A percentile compares a stretch with the other conserved stretches of the same genome.
Evolutionary conservation across 163 green algal species (phyloP).

Genomic region (Scenedesmus sp.): DNA sequence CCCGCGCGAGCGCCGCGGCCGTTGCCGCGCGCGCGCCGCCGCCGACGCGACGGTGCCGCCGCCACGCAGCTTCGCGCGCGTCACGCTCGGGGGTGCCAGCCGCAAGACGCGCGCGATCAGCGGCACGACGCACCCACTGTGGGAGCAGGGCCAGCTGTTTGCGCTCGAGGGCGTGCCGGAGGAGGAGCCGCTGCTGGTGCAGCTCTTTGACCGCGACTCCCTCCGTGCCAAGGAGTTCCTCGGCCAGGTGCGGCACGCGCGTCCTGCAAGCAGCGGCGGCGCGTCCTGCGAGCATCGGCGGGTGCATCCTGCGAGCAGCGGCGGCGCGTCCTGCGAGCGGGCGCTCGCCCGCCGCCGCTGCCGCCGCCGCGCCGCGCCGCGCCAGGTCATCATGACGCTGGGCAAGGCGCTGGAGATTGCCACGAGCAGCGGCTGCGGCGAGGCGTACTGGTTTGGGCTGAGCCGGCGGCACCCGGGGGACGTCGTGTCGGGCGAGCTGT

Average conservation of each 20-base stretch:
- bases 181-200: constrained; percentile 36
- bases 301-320: too few species aligned
- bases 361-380: neutral
- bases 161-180: constrained; percentile 18
- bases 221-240: constrained; percentile 33
- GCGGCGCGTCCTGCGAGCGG: too few species aligned
- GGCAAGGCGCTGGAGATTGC: constrained; percentile 43
- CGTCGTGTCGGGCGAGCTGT: constrained; percentile 39
- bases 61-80: constrained; percentile 33
- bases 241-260: constrained; percentile 33
- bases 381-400: constrained; percentile 42
- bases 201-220: constrained; percentile 41
- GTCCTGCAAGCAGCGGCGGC: too few species aligned
- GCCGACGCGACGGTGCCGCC: neutral
- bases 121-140: constrained; percentile 36
- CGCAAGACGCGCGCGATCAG: constrained; percentile 40
- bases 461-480: constrained; percentile 29
- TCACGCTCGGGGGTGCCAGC: neutral
- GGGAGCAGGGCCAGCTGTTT: constrained; percentile 40
- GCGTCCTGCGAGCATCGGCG: too few species aligned
- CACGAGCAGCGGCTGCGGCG: neutral
- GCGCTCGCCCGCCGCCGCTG: neutral
- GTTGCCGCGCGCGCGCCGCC: neutral
- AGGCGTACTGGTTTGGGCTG: constrained; percentile 25
- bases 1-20: neutral